Conservation (phyloP, 768 basidiomycete species). For the Gymnopilus junonius region DNA sequence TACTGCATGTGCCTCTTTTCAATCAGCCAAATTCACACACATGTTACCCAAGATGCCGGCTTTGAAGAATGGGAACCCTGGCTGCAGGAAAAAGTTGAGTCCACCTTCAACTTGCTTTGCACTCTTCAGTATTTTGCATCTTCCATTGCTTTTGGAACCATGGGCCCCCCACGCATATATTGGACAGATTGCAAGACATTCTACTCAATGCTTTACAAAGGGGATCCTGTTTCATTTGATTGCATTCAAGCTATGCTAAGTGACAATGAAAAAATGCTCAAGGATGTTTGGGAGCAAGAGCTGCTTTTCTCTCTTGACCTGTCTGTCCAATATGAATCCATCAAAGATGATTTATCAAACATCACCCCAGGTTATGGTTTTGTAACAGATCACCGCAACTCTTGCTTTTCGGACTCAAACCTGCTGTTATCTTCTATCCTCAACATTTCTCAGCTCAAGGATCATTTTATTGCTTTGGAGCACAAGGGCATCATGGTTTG, state of each 20-base stretch:
- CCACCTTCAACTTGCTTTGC: neutral
- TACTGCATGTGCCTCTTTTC: neutral
- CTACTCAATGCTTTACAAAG: neutral
- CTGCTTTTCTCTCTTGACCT: neutral
- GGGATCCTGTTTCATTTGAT: neutral
- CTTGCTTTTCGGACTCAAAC: neutral
- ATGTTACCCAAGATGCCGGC: neutral
- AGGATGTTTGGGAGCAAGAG: neutral
- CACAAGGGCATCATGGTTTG: neutral
- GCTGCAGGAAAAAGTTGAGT: neutral
- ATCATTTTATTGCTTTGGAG: constrained; percentile 7
- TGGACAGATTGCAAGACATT: neutral
- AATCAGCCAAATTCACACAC: neutral
- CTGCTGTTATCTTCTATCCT: neutral
- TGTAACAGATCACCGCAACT: neutral
- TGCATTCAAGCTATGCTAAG: neutral
- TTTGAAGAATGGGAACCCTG: neutral
- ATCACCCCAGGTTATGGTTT: neutral
- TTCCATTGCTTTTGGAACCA: neutral
- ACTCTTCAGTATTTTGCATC: neutral
- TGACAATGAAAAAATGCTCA: neutral
- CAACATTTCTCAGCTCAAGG: neutral
- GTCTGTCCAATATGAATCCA: neutral
- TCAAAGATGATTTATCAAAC: neutral
- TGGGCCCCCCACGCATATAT: neutral